Evolutionary conservation across 208 protist species (phyloP).

Genomic region (Acanthamoeba polyphaga): DNA sequence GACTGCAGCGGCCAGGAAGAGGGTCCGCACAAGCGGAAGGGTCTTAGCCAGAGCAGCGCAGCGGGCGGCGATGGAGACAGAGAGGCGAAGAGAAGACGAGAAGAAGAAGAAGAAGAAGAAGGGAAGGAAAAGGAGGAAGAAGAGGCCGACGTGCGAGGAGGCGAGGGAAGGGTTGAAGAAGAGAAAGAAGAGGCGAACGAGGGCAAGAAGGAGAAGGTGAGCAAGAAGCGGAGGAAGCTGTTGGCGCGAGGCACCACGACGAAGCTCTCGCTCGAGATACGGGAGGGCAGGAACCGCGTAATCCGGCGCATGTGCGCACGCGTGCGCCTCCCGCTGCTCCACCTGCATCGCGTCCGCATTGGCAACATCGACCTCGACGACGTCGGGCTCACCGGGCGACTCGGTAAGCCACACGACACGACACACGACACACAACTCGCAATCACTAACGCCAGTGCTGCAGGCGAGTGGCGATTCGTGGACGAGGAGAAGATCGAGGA

Average conservation of each 20-base stretch:
- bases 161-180: no score
- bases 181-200: not conserved
- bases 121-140: not conserved
- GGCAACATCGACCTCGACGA: not conserved
- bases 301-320: constrained; percentile 12
- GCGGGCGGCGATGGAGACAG: not conserved
- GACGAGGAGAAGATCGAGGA: not conserved
- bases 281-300: constrained; percentile 8
- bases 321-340: constrained; percentile 25
- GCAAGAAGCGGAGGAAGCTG: not conserved
- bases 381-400: not conserved
- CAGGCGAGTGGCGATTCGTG: constrained; percentile 5
- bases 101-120: not conserved
- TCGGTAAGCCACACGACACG: not conserved
- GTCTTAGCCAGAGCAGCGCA: not conserved
- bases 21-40: not conserved
- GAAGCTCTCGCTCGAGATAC: not conserved
- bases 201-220: not conserved
- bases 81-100: not conserved
- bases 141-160: not conserved
- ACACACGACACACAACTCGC: no score
- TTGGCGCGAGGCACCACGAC: not conserved
- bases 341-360: constrained; percentile 1
- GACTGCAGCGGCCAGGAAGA: not conserved
- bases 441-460: not conserved